These are phyloP conservation scores for Colletotrichum higginsianum DNA, from an alignment of 2,329 filamentous ascomycete genomes.

Conservation along the genomic window DNA sequence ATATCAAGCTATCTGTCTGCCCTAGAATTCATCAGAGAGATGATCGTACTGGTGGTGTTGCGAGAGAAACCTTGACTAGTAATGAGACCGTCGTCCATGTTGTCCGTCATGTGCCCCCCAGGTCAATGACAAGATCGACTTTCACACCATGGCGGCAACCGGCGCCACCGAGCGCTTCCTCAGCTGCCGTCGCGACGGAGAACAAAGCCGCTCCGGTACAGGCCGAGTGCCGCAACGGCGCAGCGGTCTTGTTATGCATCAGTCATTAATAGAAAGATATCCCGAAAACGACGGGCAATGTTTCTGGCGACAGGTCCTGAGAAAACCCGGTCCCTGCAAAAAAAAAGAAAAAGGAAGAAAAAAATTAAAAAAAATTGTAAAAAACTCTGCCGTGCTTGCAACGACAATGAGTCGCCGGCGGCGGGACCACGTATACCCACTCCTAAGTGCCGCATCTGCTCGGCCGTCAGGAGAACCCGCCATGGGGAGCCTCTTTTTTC, in stretches of 20 bases:
- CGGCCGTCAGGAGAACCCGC: background rate
- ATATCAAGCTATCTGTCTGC: background rate
- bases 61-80: slow-evolving; percentile 1
- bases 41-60: background rate
- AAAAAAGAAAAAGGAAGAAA: too few species aligned
- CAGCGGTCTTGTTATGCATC: background rate
- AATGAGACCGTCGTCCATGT: background rate
- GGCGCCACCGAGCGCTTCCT: slow-evolving; percentile 10
- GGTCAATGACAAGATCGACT: background rate
- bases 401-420: background rate
- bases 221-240: slow-evolving; percentile 9
- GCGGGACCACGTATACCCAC: background rate
- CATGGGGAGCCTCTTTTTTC: background rate
- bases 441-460: background rate
- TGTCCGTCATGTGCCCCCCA: background rate
- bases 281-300: background rate
- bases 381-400: too few species aligned
- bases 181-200: slow-evolving; percentile 4
- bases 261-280: background rate
- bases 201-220: background rate
- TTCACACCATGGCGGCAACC: slow-evolving; percentile 15
- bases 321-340: background rate
- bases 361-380: too few species aligned
- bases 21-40: background rate
- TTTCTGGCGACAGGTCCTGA: too few species aligned